These are phyloP conservation scores for Cutaneotrichosporon sp. DNA, from an alignment of 1,284 basidiomycete genomes.

Conservation along the genomic window DNA sequence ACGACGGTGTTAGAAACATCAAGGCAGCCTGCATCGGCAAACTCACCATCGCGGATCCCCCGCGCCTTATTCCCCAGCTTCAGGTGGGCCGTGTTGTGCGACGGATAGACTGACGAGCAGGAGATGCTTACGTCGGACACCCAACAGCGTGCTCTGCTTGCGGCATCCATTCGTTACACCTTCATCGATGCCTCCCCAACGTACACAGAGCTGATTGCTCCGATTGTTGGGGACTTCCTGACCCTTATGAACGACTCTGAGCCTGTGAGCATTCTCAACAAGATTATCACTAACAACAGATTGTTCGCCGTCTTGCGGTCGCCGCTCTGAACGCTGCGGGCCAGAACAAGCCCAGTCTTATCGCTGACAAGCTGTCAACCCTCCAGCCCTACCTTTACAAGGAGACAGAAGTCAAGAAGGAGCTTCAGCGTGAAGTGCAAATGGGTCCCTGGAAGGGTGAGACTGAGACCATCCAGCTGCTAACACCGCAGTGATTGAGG, in stretches of 20 bases:
- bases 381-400: conserved; percentile 80
- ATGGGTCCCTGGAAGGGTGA: conserved; percentile 95
- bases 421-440: conserved; percentile 82
- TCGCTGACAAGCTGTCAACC: conserved; percentile 71
- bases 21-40: conserved; percentile 96
- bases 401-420: conserved; percentile 73
- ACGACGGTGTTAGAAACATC: conserved; percentile 88
- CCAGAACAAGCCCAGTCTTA: conserved; percentile 85
- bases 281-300: too few species aligned
- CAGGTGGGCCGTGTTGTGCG: conserved; percentile 56
- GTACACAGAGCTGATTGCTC: conserved; percentile 82
- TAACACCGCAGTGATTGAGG: conserved; percentile 34
- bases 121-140: conserved; percentile 45
- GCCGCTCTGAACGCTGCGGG: conserved; percentile 89
- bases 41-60: conserved; percentile 82
- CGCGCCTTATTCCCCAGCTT: conserved; percentile 83
- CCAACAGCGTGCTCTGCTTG: conserved; percentile 73
- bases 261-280: conserved; percentile 55
- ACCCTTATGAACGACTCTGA: conserved; percentile 78
- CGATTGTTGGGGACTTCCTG: conserved; percentile 83
- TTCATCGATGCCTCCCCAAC: conserved; percentile 73
- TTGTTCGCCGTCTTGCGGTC: conserved; percentile 74
- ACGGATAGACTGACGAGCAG: conserved; percentile 7
- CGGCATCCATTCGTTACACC: conserved; percentile 90
- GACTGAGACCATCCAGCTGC: conserved; percentile 14